Conservation (phyloP, 73 alveolate species). For the Paramecium bursaria region DNA sequence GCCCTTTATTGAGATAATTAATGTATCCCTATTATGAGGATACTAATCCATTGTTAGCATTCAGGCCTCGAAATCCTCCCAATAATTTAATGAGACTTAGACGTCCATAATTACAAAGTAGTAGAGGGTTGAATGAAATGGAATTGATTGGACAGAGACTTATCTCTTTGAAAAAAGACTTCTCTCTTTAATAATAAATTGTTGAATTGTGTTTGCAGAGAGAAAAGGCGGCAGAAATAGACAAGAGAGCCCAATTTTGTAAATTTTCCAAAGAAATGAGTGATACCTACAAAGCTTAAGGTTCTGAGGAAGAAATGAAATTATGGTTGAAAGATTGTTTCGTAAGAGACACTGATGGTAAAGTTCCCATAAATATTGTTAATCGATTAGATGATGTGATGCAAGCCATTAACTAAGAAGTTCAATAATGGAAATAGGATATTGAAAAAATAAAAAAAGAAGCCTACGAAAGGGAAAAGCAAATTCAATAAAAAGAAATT, state of each 20-base stretch:
- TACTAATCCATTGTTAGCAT: conserved; percentile 37
- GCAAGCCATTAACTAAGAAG: background rate
- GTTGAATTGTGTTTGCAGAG: conserved; percentile 9
- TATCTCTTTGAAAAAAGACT: conserved; percentile 8
- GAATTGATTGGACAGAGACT: conserved; percentile 24
- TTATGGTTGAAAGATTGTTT: conserved; percentile 53
- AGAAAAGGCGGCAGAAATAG: conserved; percentile 45
- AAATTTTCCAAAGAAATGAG: background rate
- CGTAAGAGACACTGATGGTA: background rate
- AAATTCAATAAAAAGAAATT: background rate
- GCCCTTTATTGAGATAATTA: conserved; percentile 10
- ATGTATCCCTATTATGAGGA: conserved; percentile 63
- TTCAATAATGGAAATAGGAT: background rate
- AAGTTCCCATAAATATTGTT: conserved; percentile 5
- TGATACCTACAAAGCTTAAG: conserved; percentile 19
- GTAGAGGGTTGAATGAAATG: conserved; percentile 35
- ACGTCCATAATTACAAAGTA: background rate
- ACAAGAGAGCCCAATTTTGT: conserved; percentile 36
- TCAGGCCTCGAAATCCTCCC: conserved; percentile 39
- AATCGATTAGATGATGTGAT: conserved; percentile 44
- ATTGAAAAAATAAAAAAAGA: conserved; percentile 37
- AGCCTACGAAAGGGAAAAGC: background rate
- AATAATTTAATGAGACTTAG: conserved; percentile 37
- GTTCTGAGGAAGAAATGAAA: background rate
- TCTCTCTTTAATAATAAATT: background rate